phyloP scores from a whole-genome alignment of 305 asterid genomes.

The Salvia sclarea region DNA sequence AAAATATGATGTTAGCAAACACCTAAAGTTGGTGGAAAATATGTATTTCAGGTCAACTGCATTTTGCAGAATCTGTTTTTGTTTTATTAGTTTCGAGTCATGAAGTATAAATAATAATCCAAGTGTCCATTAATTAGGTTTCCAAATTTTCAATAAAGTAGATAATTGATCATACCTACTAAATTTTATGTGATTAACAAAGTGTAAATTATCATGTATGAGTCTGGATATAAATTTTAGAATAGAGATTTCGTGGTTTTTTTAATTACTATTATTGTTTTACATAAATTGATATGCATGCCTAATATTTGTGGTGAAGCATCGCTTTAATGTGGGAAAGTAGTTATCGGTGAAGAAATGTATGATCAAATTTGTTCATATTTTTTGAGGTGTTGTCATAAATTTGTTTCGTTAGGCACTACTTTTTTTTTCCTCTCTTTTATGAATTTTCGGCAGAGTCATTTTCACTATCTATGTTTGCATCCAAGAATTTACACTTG shows the following conservation, averaged over 20 bases:
- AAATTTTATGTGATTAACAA: too few species aligned
- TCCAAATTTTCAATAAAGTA: not conserved
- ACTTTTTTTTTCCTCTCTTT: not conserved
- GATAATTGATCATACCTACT: not conserved
- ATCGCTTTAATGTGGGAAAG: conserved; percentile 18
- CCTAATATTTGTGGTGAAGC: conserved; percentile 9
- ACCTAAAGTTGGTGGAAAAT: conserved; percentile 28
- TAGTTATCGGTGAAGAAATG: conserved; percentile 4
- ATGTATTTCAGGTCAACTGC: conserved; percentile 28
- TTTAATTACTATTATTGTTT: too few species aligned
- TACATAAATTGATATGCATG: too few species aligned
- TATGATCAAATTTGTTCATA: not conserved
- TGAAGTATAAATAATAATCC: not conserved
- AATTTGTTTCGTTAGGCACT: conserved; percentile 10
- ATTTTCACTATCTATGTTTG: conserved; percentile 21
- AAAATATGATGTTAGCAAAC: not conserved
- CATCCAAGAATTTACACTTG: not conserved
- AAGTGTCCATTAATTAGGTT: not conserved
- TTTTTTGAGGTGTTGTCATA: conserved; percentile 21
- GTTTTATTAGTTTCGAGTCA: not conserved
- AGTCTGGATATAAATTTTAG: not conserved
- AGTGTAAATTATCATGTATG: not conserved
- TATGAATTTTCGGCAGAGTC: conserved; percentile 16
- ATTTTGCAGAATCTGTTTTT: not conserved
- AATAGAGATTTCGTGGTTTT: too few species aligned